A percentile compares a stretch with the other conserved stretches of the same genome.
These are phyloP conservation scores for Luzula sylvatica DNA, from an alignment of 176 grass and related monocot genomes.

Conservation along the genomic window DNA sequence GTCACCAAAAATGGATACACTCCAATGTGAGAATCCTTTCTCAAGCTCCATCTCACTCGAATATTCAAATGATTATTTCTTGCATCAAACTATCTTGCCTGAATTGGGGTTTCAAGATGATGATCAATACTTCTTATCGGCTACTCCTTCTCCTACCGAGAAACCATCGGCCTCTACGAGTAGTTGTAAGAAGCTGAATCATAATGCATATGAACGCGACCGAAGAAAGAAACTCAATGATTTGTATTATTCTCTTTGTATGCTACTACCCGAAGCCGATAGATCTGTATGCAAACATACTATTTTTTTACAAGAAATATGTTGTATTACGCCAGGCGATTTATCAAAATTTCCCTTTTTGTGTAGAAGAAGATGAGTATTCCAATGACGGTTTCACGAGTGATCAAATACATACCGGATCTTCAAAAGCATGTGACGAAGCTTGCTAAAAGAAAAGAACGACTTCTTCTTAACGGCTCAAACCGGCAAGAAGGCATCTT, in stretches of 20 bases:
- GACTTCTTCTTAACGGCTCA: conserved; percentile 28
- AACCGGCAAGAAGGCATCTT: conserved; percentile 5
- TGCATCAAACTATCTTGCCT: conserved; percentile 25
- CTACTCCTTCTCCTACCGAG: conserved; percentile 12
- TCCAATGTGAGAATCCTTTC: conserved; percentile 36
- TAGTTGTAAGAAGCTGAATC: conserved; percentile 51
- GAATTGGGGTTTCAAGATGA: conserved; percentile 31
- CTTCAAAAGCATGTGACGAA: conserved; percentile 51
- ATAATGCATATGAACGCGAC: conserved; percentile 91
- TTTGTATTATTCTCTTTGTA: conserved; percentile 62
- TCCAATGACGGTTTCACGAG: conserved; percentile 50
- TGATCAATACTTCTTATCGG: conserved; percentile 20
- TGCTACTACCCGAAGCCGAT: conserved; percentile 52
- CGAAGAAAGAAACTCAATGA: conserved; percentile 84
- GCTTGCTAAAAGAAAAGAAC: conserved; percentile 50
- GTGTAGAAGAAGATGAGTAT: conserved; percentile 82
- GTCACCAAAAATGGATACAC: background rate
- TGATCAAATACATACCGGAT: conserved; percentile 75
- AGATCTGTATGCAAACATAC: conserved; percentile 30
- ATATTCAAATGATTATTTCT: conserved; percentile 31
- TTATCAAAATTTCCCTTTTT: background rate
- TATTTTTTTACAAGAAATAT: background rate
- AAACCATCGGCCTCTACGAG: conserved; percentile 21
- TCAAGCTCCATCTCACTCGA: conserved; percentile 39
- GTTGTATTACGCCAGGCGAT: background rate